Evolutionary conservation across 1,284 basidiomycete species (phyloP), one percentile per base, ranked within the genome.

Genomic region (Puccinia triticina): DNA sequence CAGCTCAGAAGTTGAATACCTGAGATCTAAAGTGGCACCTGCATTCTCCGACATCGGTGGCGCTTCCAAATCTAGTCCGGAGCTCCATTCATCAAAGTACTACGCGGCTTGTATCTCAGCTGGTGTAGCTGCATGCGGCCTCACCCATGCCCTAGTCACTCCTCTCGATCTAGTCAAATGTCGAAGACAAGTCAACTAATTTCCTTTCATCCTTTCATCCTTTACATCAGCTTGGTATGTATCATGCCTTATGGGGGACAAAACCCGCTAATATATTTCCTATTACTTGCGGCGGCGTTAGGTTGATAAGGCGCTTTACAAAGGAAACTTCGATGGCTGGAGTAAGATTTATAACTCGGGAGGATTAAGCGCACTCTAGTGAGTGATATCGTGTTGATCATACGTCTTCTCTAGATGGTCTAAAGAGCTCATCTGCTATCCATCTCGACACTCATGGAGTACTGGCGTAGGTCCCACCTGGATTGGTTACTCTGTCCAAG

Each of bases 141-240:
- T 85, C 73, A 86, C 86, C 74, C 86, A 86, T 83, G 85, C 85
- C 48, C 84, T 86, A 46, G 86, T 86, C 83, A 86, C 86, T 79
- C 86, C 86, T 55, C 85, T 86, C 81, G 86, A 86, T 83, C 83
- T 86, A 53, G 86, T 86, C 84, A 86, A 86, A 85, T 86, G 86
- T 84, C 84, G 86, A 83, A 83, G 86, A 84, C 86, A 86, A 83
- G 84, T 85, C 23, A 29, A 77, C 57, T 21, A 23, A 11, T 50
- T 21, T 50, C 18, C 10, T 66, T 32, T 34, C n/a, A n/a, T n/a
- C n/a, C n/a, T n/a, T 34, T 26, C 61, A 48, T 40, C 29, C 21
- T 59, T 32, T 12, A 40, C 66, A 34, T 37, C 48, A 37, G 43
- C n/a, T 40, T 26, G 16, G 12, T 23, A 14, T 76, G 12, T 23